These are phyloP conservation scores for Micromonas commoda DNA, from an alignment of 139 green algal genomes.

Conservation along the genomic window DNA sequence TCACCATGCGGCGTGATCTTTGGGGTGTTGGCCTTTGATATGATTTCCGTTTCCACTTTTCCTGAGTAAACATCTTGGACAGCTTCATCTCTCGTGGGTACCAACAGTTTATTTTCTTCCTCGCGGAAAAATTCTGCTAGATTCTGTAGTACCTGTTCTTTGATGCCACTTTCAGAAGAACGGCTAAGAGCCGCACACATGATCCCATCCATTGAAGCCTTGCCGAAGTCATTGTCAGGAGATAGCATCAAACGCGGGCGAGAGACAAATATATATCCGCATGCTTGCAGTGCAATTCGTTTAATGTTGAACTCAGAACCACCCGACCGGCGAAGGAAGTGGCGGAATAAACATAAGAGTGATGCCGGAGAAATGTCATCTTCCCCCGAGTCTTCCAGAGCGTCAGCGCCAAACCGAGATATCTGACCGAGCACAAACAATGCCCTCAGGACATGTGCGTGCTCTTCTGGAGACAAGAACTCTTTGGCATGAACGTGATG, in stretches of 20 bases:
- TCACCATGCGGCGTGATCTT: neutral
- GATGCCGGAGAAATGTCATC: neutral
- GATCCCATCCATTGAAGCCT: slow-evolving; percentile 4
- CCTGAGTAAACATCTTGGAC: too few species aligned
- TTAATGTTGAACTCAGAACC: neutral
- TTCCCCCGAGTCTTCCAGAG: neutral
- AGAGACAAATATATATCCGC: slow-evolving; percentile 6
- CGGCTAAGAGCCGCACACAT: slow-evolving; percentile 5
- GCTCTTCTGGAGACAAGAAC: neutral
- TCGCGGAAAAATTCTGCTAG: neutral
- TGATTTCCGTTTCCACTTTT: too few species aligned
- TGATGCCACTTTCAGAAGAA: neutral
- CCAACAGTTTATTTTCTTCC: too few species aligned
- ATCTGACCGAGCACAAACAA: slow-evolving; percentile 10
- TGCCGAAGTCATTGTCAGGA: neutral
- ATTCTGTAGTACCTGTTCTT: neutral
- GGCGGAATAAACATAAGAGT: neutral
- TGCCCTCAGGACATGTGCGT: neutral
- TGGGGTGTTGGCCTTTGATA: too few species aligned
- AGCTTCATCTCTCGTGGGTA: too few species aligned
- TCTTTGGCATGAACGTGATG: neutral
- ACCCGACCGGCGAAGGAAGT: neutral
- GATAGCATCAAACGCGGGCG: slow-evolving; percentile 6
- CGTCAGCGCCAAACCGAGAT: neutral
- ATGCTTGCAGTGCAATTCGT: neutral